Evolutionary conservation across 176 grass and related monocot genomes (phyloP).

Genomic region (Musa beccarii): DNA sequence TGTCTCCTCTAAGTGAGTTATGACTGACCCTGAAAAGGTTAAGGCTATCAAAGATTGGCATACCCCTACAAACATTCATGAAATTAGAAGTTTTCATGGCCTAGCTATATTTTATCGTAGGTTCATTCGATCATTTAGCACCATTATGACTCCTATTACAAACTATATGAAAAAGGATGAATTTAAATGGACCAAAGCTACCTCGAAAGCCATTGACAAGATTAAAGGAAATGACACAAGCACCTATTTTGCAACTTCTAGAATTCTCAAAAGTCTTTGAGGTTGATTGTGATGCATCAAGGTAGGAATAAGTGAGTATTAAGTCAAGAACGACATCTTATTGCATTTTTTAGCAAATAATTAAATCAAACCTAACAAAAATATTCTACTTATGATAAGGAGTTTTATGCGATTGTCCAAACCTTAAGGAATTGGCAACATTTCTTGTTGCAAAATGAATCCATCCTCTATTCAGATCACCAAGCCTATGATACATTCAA

Average conservation of each 20-base stretch:
- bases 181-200: not conserved
- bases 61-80: not conserved
- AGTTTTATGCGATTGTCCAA: not conserved
- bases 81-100: not conserved
- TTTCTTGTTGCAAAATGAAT: not conserved
- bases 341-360: slow-evolving; percentile 2
- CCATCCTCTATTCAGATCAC: not conserved
- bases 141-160: not conserved
- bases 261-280: not conserved
- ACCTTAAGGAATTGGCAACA: not conserved
- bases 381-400: not conserved
- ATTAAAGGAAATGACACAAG: not conserved
- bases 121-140: not conserved
- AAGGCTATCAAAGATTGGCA: not conserved
- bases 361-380: not conserved
- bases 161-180: not conserved
- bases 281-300: not conserved
- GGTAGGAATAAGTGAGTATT: not conserved
- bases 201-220: not conserved
- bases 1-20: not conserved
- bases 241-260: not conserved
- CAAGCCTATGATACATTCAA: not conserved
- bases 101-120: not conserved
- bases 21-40: not conserved
- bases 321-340: not conserved